These are phyloP conservation scores for Fusarium buxicola DNA, from an alignment of 2,329 filamentous ascomycete species.

Conservation along the genomic window DNA sequence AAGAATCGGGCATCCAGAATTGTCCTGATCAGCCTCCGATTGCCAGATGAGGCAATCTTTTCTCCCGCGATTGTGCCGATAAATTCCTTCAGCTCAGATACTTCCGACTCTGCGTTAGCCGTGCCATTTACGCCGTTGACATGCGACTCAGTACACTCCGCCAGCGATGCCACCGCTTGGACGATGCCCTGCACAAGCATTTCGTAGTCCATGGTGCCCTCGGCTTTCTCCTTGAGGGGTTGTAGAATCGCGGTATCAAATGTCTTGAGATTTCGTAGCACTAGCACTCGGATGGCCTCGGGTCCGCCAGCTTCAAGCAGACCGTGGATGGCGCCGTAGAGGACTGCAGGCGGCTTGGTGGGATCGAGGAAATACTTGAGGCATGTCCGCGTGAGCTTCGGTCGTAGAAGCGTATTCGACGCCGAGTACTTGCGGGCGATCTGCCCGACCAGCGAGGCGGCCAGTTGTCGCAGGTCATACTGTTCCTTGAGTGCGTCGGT, in stretches of 20 bases:
- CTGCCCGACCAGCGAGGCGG: constrained; percentile 82
- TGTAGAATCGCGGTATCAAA: constrained; percentile 66
- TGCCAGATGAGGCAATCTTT: constrained; percentile 59
- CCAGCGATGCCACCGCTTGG: constrained; percentile 62
- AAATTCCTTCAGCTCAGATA: constrained; percentile 63
- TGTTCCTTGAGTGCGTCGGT: constrained; percentile 68
- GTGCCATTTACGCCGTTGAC: constrained; percentile 57
- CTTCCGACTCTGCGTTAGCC: constrained; percentile 51
- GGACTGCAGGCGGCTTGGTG: constrained; percentile 81
- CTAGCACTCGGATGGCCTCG: constrained; percentile 67
- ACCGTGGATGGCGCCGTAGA: constrained; percentile 89
- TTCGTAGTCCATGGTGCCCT: constrained; percentile 63
- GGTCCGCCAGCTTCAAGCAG: constrained; percentile 80
- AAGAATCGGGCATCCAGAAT: constrained; percentile 67
- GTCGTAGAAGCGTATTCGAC: constrained; percentile 83
- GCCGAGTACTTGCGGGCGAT: constrained; percentile 85
- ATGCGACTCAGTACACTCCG: constrained; percentile 48
- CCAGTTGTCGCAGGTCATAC: constrained; percentile 85
- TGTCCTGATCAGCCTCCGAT: constrained; percentile 60
- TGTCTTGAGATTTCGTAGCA: constrained; percentile 66
- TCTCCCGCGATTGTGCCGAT: constrained; percentile 66
- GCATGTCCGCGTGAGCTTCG: constrained; percentile 91
- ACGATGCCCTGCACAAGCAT: constrained; percentile 68
- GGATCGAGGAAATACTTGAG: constrained; percentile 93
- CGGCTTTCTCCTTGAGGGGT: constrained; percentile 64